These are phyloP conservation scores for Hyaloraphidium curvatum DNA, from an alignment of 192 early-diverging fungal species.

Conservation along the genomic window DNA sequence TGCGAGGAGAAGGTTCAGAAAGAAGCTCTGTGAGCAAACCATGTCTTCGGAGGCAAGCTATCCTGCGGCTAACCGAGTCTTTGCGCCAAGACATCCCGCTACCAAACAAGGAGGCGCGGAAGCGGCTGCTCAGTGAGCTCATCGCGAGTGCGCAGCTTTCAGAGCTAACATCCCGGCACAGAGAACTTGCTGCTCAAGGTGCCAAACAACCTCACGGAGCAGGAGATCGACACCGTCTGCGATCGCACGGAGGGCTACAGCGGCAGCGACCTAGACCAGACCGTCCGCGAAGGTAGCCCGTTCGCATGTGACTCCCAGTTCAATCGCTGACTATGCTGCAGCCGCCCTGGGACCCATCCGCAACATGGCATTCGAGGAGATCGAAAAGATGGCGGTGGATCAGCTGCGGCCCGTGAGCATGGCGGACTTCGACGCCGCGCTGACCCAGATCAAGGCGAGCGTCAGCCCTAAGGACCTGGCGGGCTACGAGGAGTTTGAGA, in stretches of 20 bases:
- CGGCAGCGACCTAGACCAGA: neutral
- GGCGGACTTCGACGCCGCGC: neutral
- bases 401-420: neutral
- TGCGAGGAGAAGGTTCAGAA: constrained; percentile 41
- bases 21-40: constrained; percentile 19
- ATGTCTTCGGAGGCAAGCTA: neutral
- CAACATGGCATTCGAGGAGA: neutral
- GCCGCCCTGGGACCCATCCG: neutral
- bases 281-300: neutral
- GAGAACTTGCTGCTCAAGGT: neutral
- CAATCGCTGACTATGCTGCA: neutral
- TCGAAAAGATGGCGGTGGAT: neutral
- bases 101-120: neutral
- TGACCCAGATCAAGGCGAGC: neutral
- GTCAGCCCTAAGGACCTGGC: neutral
- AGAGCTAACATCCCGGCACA: neutral
- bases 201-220: neutral
- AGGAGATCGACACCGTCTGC: neutral
- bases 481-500: neutral
- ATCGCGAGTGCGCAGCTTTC: neutral
- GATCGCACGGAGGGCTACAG: constrained; percentile 3
- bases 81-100: neutral
- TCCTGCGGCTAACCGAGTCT: neutral
- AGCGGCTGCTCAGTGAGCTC: neutral
- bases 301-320: neutral